phyloP scores from a whole-genome alignment of 2,329 filamentous ascomycete genomes.

The Echinosphaeria canescens region DNA sequence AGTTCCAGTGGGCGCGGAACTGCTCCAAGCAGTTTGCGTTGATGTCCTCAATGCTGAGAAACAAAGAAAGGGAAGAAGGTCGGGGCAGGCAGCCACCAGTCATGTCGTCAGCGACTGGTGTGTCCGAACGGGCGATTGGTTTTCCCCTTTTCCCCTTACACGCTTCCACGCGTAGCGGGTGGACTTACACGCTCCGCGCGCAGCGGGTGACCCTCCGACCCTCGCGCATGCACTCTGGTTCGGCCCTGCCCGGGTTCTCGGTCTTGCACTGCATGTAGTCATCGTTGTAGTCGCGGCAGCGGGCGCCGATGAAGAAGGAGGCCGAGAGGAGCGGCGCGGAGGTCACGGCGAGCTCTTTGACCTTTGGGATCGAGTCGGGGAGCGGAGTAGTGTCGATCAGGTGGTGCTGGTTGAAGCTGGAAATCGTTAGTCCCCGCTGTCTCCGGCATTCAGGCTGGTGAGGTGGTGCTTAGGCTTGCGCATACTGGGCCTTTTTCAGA shows the following conservation, averaged over 20 bases:
- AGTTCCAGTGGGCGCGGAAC: constrained; percentile 89
- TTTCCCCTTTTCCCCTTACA: too few relatives aligned
- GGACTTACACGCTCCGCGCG: constrained; percentile 79
- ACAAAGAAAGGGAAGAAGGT: too few relatives aligned
- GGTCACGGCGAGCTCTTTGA: constrained; percentile 81
- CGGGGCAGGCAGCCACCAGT: too few relatives aligned
- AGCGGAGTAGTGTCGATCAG: constrained; percentile 94
- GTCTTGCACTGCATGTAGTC: constrained; percentile 99
- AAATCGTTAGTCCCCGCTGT: too few relatives aligned
- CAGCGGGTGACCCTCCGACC: constrained; percentile 92
- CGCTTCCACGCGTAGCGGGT: too few relatives aligned
- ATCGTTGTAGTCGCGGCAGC: constrained; percentile 91
- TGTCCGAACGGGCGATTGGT: too few relatives aligned
- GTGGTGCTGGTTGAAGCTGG: constrained; percentile 82
- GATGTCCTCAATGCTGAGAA: constrained; percentile 83
- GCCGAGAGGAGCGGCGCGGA: constrained; percentile 85
- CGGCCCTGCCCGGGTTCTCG: constrained; percentile 74
- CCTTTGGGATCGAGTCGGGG: constrained; percentile 75
- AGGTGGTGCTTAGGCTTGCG: too few relatives aligned
- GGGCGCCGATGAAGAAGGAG: constrained; percentile 89
- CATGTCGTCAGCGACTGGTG: too few relatives aligned
- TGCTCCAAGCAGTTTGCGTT: constrained; percentile 84
- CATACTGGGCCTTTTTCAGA: too few relatives aligned
- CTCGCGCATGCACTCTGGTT: constrained; percentile 91
- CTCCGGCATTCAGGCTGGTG: constrained; percentile 2